Conservation (phyloP, 345 rosid species). For the Physaria fendleri region DNA sequence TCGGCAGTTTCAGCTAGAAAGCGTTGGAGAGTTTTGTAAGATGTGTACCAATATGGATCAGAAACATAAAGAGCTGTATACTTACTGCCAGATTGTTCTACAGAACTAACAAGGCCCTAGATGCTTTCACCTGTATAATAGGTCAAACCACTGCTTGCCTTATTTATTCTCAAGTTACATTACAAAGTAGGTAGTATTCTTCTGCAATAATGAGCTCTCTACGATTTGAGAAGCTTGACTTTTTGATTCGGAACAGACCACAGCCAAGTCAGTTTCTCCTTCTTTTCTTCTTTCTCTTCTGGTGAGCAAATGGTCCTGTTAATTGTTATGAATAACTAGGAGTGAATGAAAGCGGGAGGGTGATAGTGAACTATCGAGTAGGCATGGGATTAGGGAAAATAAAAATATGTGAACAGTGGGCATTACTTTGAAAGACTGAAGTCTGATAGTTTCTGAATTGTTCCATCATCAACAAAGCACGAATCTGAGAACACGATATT, state of each 20-base stretch:
- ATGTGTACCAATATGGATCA: conserved; percentile 61
- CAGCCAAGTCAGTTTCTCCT: conserved; percentile 66
- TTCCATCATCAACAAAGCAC: too few species aligned
- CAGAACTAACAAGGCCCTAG: conserved; percentile 55
- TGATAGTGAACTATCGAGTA: not conserved
- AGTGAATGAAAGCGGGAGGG: conserved; percentile 4
- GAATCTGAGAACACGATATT: too few species aligned
- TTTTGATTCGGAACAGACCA: conserved; percentile 52
- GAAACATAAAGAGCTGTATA: conserved; percentile 78
- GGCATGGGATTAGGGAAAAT: too few species aligned
- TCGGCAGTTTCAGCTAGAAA: conserved; percentile 63
- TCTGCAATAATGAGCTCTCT: conserved; percentile 4
- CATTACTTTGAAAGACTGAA: too few species aligned
- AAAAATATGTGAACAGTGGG: too few species aligned
- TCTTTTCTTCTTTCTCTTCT: conserved; percentile 50
- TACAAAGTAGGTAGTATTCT: not conserved
- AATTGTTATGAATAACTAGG: conserved; percentile 1
- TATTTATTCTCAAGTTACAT: not conserved
- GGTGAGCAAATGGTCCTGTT: conserved; percentile 63
- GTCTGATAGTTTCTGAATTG: too few species aligned
- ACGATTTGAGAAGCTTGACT: conserved; percentile 40
- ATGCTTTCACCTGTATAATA: conserved; percentile 54
- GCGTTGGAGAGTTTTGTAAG: conserved; percentile 58
- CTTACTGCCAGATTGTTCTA: conserved; percentile 59
- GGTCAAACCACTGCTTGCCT: not conserved